Evolutionary conservation across 2,329 filamentous ascomycete genomes (phyloP).

Genomic region (Colletotrichum tofieldiae): DNA sequence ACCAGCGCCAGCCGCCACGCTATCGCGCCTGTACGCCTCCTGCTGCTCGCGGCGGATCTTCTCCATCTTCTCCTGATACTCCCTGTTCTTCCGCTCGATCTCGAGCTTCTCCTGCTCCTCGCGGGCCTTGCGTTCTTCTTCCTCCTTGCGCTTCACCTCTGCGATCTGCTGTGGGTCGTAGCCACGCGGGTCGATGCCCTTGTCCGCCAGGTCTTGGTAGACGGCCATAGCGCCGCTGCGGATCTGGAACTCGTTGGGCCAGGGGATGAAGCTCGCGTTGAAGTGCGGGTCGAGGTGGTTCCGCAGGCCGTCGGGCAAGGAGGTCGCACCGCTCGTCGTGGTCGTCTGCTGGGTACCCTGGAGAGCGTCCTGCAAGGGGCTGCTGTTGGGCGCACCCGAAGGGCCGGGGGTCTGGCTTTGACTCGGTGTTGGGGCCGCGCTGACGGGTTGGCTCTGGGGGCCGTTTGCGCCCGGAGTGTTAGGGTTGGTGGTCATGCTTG

Average conservation of each 20-base stretch:
- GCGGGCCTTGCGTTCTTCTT: slow-evolving; percentile 59
- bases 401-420: slow-evolving; percentile 45
- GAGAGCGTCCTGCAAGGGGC: slow-evolving; percentile 46
- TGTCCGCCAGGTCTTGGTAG: slow-evolving; percentile 74
- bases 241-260: slow-evolving; percentile 82
- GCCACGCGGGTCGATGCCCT: slow-evolving; percentile 73
- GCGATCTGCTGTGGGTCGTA: slow-evolving; percentile 72
- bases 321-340: slow-evolving; percentile 53
- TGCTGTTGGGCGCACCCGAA: slow-evolving; percentile 33
- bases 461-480: slow-evolving; percentile 38
- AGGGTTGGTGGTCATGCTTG: slow-evolving; percentile 35
- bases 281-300: slow-evolving; percentile 70
- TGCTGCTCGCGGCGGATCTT: slow-evolving; percentile 58
- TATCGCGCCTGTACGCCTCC: slow-evolving; percentile 50
- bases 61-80: slow-evolving; percentile 58
- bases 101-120: slow-evolving; percentile 59
- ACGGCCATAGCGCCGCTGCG: slow-evolving; percentile 77
- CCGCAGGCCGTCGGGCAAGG: slow-evolving; percentile 65
- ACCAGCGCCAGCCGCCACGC: slow-evolving; percentile 42
- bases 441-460: slow-evolving; percentile 44
- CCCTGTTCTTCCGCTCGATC: slow-evolving; percentile 61
- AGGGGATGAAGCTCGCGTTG: slow-evolving; percentile 79
- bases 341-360: slow-evolving; percentile 53
- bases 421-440: slow-evolving; percentile 46
- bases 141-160: slow-evolving; percentile 65